A percentile compares a stretch with the other conserved stretches of the same genome.
phyloP scores from a whole-genome alignment of 495 filamentous ascomycete genomes.

The Cenococcum geophilum region DNA sequence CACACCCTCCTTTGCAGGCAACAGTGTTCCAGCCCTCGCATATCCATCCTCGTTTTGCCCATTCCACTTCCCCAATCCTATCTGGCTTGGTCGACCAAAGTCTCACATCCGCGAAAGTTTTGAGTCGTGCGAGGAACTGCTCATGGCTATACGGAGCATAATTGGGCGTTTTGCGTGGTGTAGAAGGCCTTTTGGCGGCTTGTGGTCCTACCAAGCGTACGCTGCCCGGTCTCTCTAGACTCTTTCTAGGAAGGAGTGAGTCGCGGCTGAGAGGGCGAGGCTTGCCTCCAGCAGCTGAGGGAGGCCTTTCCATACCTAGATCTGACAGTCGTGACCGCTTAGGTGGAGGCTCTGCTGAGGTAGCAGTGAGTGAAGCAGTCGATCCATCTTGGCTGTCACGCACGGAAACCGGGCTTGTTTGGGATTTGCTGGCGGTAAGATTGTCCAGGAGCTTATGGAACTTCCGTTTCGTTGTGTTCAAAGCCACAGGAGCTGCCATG shows the following conservation, averaged over 20 bases:
- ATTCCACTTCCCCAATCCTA: slow-evolving; percentile 79
- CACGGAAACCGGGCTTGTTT: slow-evolving; percentile 16
- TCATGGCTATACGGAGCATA: slow-evolving; percentile 83
- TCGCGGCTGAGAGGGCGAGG: not conserved
- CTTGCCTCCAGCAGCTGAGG: not conserved
- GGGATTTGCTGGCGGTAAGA: slow-evolving; percentile 30
- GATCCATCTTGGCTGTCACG: slow-evolving; percentile 14
- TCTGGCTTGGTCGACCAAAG: slow-evolving; percentile 81
- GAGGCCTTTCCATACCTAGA: slow-evolving; percentile 11
- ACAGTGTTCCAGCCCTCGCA: slow-evolving; percentile 79
- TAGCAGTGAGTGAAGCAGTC: slow-evolving; percentile 13
- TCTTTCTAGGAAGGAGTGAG: not conserved
- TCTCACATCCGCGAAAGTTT: slow-evolving; percentile 83
- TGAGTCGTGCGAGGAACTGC: slow-evolving; percentile 72
- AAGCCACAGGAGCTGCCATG: slow-evolving; percentile 23
- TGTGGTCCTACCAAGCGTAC: slow-evolving; percentile 13
- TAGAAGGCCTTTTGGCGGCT: not conserved
- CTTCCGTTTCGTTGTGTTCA: slow-evolving; percentile 41
- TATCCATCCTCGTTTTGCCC: slow-evolving; percentile 91
- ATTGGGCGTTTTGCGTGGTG: slow-evolving; percentile 40
- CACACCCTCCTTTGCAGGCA: slow-evolving; percentile 72
- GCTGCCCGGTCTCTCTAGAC: not conserved
- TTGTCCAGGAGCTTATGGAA: slow-evolving; percentile 41
- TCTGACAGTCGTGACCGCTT: slow-evolving; percentile 31
- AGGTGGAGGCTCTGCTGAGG: slow-evolving; percentile 16